phyloP scores from a whole-genome alignment of 2,329 filamentous ascomycete species.

The Coniochaeta pulveracea region DNA sequence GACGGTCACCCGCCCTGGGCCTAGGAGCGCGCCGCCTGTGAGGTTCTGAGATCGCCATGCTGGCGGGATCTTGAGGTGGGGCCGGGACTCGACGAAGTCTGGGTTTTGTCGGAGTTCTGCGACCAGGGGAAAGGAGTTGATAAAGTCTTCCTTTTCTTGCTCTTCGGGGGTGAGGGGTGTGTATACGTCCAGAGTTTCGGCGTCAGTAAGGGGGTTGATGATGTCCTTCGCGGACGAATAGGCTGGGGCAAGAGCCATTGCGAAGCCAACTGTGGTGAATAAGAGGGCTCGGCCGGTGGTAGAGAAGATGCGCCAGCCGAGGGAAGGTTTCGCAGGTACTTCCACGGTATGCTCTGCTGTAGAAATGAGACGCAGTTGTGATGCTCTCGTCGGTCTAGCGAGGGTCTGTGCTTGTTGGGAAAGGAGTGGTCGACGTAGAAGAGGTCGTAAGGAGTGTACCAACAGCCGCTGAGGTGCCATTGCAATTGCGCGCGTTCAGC shows the following conservation, averaged over 20 bases:
- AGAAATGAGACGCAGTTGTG: slow-evolving; percentile 22
- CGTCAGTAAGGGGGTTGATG: slow-evolving; percentile 43
- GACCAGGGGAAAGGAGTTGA: slow-evolving; percentile 66
- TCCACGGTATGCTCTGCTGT: too few species aligned
- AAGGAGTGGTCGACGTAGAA: slow-evolving; percentile 5
- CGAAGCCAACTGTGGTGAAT: slow-evolving; percentile 40
- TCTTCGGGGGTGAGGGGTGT: slow-evolving; percentile 41
- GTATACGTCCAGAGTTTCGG: slow-evolving; percentile 61
- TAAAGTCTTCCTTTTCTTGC: slow-evolving; percentile 56
- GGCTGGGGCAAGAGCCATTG: slow-evolving; percentile 43
- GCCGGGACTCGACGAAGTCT: slow-evolving; percentile 64
- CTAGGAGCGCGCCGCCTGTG: slow-evolving; percentile 69
- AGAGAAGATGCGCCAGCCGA: slow-evolving; percentile 2
- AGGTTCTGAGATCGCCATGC: slow-evolving; percentile 62
- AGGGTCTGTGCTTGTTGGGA: slow-evolving; percentile 3
- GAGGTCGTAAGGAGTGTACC: slow-evolving; percentile 1
- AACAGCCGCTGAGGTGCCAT: slow-evolving; percentile 1
- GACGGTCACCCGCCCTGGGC: slow-evolving; percentile 64
- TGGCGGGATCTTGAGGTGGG: slow-evolving; percentile 75
- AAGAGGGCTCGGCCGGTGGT: slow-evolving; percentile 27
- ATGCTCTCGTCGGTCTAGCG: too few species aligned
- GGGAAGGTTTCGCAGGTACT: not conserved
- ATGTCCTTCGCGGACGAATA: slow-evolving; percentile 34
- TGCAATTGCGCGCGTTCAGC: too few species aligned
- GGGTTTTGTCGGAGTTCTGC: slow-evolving; percentile 54